phyloP scores from a whole-genome alignment of 164 flowering plant species.

The Sedum album region DNA sequence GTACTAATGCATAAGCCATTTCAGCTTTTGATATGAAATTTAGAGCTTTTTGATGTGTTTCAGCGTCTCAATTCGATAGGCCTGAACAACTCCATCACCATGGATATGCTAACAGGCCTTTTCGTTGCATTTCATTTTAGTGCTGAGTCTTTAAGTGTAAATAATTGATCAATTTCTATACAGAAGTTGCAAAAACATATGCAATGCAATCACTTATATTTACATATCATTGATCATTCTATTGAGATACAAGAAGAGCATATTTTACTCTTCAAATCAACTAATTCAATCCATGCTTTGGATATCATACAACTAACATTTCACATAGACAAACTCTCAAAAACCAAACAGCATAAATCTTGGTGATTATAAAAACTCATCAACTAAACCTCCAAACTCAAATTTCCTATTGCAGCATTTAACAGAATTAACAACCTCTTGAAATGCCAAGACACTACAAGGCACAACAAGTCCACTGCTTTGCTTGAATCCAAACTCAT shows the following conservation, averaged over 20 bases:
- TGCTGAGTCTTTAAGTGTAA: too few species aligned
- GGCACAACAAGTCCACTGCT: constrained; percentile 60
- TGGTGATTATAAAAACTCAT: constrained; percentile 34
- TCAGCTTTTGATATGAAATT: too few species aligned
- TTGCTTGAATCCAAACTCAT: constrained; percentile 73
- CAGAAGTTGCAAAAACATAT: neutral
- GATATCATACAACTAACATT: neutral
- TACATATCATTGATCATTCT: neutral
- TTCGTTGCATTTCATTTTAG: too few species aligned
- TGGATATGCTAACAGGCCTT: too few species aligned
- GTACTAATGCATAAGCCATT: too few species aligned
- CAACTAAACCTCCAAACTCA: constrained; percentile 53
- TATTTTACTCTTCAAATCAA: neutral
- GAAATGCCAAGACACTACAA: constrained; percentile 58
- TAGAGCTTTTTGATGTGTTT: too few species aligned
- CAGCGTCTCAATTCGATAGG: too few species aligned
- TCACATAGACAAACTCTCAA: neutral
- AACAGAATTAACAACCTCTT: constrained; percentile 55
- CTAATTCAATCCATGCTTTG: neutral
- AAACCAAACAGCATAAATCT: neutral
- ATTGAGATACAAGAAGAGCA: too few species aligned
- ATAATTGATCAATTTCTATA: too few species aligned
- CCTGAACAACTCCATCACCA: too few species aligned
- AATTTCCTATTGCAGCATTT: constrained; percentile 60
- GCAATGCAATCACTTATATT: too few species aligned